Conservation (phyloP, 2,329 filamentous ascomycete genomes). For the Escovopsis sp. region DNA sequence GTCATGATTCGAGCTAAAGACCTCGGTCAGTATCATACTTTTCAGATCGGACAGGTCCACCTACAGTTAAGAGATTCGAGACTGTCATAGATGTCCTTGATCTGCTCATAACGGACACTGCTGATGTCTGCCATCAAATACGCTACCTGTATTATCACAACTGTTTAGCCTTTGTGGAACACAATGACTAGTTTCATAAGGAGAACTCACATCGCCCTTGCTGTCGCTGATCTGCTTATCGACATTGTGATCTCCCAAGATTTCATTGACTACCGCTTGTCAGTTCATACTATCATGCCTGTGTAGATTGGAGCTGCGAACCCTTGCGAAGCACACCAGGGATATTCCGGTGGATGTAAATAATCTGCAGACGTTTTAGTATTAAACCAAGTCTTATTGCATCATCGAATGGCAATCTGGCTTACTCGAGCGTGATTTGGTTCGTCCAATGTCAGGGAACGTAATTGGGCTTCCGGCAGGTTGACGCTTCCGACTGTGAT, state of each 20-base stretch:
- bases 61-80: constrained; percentile 70
- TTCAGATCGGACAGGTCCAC: constrained; percentile 15
- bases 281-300: constrained; percentile 1
- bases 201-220: constrained; percentile 57
- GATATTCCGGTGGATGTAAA: constrained; percentile 94
- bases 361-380: constrained; percentile 36
- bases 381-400: constrained; percentile 2
- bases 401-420: background rate
- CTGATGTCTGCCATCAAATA: constrained; percentile 98
- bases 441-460: constrained; percentile 82
- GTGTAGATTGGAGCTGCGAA: constrained; percentile 19
- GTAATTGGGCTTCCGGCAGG: constrained; percentile 84
- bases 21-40: constrained; percentile 2
- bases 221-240: constrained; percentile 98
- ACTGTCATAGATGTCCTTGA: constrained; percentile 72
- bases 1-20: constrained; percentile 30
- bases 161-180: background rate
- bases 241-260: constrained; percentile 89
- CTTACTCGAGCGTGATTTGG: constrained; percentile 67
- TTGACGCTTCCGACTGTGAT: constrained; percentile 87
- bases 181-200: no score
- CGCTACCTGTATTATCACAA: constrained; percentile 42
- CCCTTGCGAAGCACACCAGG: constrained; percentile 83
- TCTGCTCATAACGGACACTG: constrained; percentile 63
- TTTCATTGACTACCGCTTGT: constrained; percentile 60